These are phyloP conservation scores for Suillus weaverae DNA, from an alignment of 768 basidiomycete species.

Conservation along the genomic window DNA sequence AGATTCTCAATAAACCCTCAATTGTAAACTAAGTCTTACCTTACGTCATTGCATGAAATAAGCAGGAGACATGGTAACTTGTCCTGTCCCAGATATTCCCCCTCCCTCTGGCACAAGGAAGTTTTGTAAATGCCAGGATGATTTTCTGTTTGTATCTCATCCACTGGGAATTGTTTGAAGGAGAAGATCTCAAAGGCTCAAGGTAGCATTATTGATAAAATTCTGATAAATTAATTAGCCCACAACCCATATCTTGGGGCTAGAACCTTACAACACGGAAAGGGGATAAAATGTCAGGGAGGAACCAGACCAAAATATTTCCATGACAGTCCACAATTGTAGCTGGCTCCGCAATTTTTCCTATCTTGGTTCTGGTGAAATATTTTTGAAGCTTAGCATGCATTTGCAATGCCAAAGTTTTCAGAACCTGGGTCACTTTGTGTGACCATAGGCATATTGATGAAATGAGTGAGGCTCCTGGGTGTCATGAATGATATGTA, in stretches of 20 bases:
- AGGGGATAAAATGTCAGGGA: not conserved
- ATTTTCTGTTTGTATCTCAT: not conserved
- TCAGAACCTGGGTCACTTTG: constrained; percentile 46
- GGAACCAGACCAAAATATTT: not conserved
- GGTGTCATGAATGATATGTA: not conserved
- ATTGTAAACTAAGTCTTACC: not conserved
- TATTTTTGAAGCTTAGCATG: not conserved
- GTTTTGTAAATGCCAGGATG: not conserved
- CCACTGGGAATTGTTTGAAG: not conserved
- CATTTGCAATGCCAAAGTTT: constrained; percentile 46
- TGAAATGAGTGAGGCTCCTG: constrained; percentile 1
- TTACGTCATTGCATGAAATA: not conserved
- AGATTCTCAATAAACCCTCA: not conserved
- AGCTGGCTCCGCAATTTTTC: not conserved
- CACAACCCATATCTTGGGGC: not conserved
- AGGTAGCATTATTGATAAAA: not conserved
- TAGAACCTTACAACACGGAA: not conserved
- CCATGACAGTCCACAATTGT: not conserved
- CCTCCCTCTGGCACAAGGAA: not conserved
- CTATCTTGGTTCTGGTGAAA: not conserved
- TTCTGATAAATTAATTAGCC: not conserved
- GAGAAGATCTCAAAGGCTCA: not conserved
- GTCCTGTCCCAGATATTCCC: not conserved
- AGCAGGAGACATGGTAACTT: not conserved
- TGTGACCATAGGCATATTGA: constrained; percentile 40